Evolutionary conservation across 2,329 filamentous ascomycete genomes (phyloP).

Genomic region (Capronia epimyces): DNA sequence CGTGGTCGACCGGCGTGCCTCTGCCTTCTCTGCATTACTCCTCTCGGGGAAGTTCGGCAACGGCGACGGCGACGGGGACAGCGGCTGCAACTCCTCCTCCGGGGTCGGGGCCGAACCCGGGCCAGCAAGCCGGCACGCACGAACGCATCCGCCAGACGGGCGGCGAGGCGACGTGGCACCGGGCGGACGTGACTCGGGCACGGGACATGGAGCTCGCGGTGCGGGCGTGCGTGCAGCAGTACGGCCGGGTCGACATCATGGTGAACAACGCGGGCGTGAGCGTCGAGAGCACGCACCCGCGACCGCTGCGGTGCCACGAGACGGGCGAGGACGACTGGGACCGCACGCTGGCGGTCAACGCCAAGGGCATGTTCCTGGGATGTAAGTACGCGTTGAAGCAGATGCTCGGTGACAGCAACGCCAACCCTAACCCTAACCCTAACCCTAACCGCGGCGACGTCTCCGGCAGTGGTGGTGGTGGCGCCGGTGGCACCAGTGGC

Average conservation of each 20-base stretch:
- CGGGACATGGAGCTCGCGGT: constrained; percentile 21
- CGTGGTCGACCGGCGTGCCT: no score
- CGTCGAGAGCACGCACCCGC: constrained; percentile 17
- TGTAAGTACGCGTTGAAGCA: constrained; percentile 73
- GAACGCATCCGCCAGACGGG: constrained; percentile 21
- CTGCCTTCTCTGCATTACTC: no score
- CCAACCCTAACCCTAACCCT: no score
- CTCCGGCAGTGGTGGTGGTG: no score
- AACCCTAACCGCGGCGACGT: no score
- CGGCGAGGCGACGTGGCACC: constrained; percentile 20
- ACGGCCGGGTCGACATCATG: constrained; percentile 65
- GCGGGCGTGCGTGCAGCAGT: constrained; percentile 19
- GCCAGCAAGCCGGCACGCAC: constrained; percentile 21
- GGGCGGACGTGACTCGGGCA: constrained; percentile 19
- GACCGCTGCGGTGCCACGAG: constrained; percentile 21
- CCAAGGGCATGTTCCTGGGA: constrained; percentile 93
- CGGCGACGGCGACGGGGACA: no score
- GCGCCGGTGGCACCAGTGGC: no score
- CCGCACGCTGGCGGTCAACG: constrained; percentile 84
- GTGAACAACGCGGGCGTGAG: constrained; percentile 93
- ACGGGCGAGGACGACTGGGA: constrained; percentile 77
- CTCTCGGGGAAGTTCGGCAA: no score
- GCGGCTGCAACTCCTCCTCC: constrained; percentile 9
- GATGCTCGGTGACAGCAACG: constrained; percentile 23
- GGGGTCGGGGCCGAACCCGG: constrained; percentile 15